Evolutionary conservation across 352 stramenopile genomes (phyloP), one percentile per base, ranked within the genome.

Genomic region (Thalassiosira allenii): DNA sequence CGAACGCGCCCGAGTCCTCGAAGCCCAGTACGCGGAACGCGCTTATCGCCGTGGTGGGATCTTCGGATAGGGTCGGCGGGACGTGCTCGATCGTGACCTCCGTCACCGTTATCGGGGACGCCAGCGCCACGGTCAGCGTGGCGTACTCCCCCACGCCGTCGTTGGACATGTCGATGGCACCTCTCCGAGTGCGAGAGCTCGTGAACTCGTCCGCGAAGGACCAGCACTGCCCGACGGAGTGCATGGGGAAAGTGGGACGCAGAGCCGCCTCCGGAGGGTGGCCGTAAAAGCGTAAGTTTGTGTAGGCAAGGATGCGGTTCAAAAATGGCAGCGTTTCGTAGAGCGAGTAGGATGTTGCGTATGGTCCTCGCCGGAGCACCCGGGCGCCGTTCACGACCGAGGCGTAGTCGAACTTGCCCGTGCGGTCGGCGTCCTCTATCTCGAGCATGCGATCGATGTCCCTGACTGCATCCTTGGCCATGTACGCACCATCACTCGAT

Each of bases 171-270:
- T 32, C 57, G 47, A 20, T 20, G 43, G 51, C 23, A 57, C 40
- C 53, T 79, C 27, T 17, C 53, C 27, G 20, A 14, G 59, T 23
- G 0, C n/a, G 56, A 33, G 14, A 22, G 65, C 49, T 71, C 47
- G 52, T 41, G 65, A 47, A 64, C 58, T 88, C 75, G 22, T 86
- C 73, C 57, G 79, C 22, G 59, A 94, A 92, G 0, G 89, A 88
- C 89, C 89, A 94, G 43, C 89, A 94, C 71, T 92, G 83, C 53
- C 89, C 89, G 34, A 83, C 51, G 8, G 77, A 49, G 61, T 91
- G 29, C 27, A 74, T 70, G 1, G 83, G 79, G 58, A 77, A 80
- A 8, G 85, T 89, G 20, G 87, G 81, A 62, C 54, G 70, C 27
- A 94, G 59, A 12, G 89, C 87, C 23, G 79, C 83, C 65, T 92